Evolutionary conservation across 768 basidiomycete genomes (phyloP), one percentile per base, ranked within the genome.

Genomic region (Amanita pallidorosea): DNA sequence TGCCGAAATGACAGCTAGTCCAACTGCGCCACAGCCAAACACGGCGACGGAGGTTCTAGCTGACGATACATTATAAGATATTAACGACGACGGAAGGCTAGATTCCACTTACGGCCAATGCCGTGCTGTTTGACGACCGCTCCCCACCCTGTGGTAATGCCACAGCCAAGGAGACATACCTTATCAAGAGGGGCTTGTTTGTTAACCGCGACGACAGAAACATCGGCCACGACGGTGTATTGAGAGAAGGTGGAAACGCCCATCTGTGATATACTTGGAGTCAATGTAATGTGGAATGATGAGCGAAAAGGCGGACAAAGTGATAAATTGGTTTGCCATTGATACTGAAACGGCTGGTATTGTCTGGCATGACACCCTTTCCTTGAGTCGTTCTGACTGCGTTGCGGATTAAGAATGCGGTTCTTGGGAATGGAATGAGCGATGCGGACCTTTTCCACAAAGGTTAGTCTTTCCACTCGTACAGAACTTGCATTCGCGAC

Each of bases 171-270:
- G 29, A 99, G 76, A 69, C 96, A 98, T n/a, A 94, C 91, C 62
- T 92, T 96, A 25, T 97, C 87, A 12, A 99, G 77, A 7, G 92
- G 91, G 1, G 96, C 96, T 54, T 77, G 71, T 54, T 79, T 75
- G 69, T 84, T 83, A 53, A 99, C 83, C 13, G 90, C 81, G 47
- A 98, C 96, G 22, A 99, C 88, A 17, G 94, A 98, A 41, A 93
- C 93, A 57, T 99, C 93, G 42, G 92, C 88, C 2, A 99, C 92
- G 53, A 99, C 96, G 7, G 96, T 96, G 73, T 98, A 99, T 65
- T 98, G 94, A n/a, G 95, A 96, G 73, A 99, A 99, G 2, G 96
- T 95, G 29, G 95, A 98, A 23, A 87, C 91, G 38, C 96, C 96
- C 96, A 98, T 99, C 93, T 96, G 51, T 33, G 27, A 40, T 35